These are phyloP conservation scores for Blastobotrys americana DNA, from an alignment of 805 yeast genomes.

Conservation along the genomic window DNA sequence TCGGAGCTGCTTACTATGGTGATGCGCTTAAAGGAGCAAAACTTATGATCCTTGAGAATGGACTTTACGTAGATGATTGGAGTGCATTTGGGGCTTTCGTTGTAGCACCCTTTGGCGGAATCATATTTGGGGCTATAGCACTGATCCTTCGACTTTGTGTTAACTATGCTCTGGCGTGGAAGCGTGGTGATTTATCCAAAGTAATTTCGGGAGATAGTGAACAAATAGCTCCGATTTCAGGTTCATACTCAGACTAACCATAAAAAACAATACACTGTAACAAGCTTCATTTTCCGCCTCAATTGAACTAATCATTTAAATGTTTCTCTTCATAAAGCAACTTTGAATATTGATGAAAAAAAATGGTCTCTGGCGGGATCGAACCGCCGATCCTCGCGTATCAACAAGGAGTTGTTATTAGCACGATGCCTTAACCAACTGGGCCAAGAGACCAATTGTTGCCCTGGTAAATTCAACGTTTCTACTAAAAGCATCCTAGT, in stretches of 20 bases:
- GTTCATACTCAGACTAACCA: background rate
- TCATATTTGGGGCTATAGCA: constrained; percentile 48
- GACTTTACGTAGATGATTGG: constrained; percentile 81
- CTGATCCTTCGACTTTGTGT: constrained; percentile 33
- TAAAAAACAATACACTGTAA: background rate
- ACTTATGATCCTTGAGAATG: constrained; percentile 54
- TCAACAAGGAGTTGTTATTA: constrained; percentile 1
- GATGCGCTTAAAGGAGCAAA: constrained; percentile 70
- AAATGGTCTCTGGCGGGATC: constrained; percentile 8
- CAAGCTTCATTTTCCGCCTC: too few relatives aligned
- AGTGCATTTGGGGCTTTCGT: constrained; percentile 93
- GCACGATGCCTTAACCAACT: constrained; percentile 8
- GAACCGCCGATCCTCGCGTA: constrained; percentile 9
- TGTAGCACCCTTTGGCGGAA: constrained; percentile 78
- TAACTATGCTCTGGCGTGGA: constrained; percentile 14
- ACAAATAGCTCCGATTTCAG: background rate
- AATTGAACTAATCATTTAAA: too few relatives aligned
- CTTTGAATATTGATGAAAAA: constrained; percentile 9
- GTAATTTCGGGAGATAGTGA: background rate
- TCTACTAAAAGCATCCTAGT: too few relatives aligned
- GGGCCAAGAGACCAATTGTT: constrained; percentile 6
- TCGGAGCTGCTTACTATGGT: constrained; percentile 73
- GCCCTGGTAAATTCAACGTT: too few relatives aligned
- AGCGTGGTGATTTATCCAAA: background rate
- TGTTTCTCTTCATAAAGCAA: too few relatives aligned